Percentiles rank a stretch among this genome's conserved stretches.
Conservation (phyloP, 805 yeast species). For the Cyberlindnera bimundalis region DNA sequence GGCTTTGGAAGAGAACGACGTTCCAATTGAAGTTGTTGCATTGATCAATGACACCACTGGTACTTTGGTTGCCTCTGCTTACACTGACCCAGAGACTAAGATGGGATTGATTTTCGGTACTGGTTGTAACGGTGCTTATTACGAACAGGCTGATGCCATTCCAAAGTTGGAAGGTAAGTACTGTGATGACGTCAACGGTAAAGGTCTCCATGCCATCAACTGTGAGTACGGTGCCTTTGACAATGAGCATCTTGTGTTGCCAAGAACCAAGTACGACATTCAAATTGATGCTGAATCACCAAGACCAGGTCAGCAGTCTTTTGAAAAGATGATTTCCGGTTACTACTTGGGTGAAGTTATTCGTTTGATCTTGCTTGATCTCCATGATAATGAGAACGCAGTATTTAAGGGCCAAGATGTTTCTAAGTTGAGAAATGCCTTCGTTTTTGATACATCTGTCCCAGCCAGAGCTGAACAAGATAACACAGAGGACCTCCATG, state of each 20-base stretch:
- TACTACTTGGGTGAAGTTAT: conserved; percentile 91
- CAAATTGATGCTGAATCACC: conserved; percentile 83
- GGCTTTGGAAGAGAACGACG: conserved; percentile 57
- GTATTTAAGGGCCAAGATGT: conserved; percentile 72
- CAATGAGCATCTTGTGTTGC: conserved; percentile 78
- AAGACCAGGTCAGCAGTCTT: conserved; percentile 93
- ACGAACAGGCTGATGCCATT: conserved; percentile 66
- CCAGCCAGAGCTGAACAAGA: conserved; percentile 87
- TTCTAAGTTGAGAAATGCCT: conserved; percentile 56
- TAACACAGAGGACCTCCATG: conserved; percentile 76
- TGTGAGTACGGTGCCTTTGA: conserved; percentile 99
- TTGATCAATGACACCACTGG: conserved; percentile 97
- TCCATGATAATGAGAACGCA: conserved; percentile 51
- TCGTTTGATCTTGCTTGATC: conserved; percentile 75
- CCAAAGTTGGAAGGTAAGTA: conserved; percentile 78
- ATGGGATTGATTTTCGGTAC: conserved; percentile 98
- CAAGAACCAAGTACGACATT: conserved; percentile 86
- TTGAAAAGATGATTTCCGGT: conserved; percentile 97
- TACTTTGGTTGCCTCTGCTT: conserved; percentile 91
- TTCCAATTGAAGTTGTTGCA: conserved; percentile 87
- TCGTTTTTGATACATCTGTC: conserved; percentile 83
- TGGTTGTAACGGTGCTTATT: conserved; percentile 96
- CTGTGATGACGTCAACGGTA: conserved; percentile 56
- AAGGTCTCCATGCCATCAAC: conserved; percentile 89
- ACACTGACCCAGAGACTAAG: conserved; percentile 81